These are phyloP conservation scores for Pyronema omphalodes DNA, from an alignment of 495 filamentous ascomycete genomes.

Conservation along the genomic window DNA sequence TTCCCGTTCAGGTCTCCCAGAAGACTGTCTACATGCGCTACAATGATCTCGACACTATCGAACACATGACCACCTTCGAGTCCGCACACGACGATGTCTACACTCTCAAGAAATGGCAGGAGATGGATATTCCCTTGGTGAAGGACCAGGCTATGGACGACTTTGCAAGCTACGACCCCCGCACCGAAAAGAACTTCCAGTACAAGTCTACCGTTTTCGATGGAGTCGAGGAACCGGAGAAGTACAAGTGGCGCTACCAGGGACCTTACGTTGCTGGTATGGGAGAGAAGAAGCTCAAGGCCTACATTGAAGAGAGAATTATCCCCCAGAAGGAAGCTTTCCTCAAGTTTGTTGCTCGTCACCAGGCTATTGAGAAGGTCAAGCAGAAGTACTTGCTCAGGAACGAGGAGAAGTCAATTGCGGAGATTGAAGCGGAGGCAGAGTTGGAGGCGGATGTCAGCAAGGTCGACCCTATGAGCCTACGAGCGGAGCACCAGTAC, in stretches of 20 bases:
- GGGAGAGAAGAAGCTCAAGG: constrained; percentile 50
- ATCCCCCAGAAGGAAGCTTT: constrained; percentile 43
- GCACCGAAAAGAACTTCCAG: background rate
- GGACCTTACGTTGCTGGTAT: constrained; percentile 73
- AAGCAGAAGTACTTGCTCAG: constrained; percentile 29
- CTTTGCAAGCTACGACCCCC: background rate
- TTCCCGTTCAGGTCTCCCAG: constrained; percentile 57
- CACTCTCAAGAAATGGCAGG: constrained; percentile 73
- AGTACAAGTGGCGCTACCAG: constrained; percentile 46
- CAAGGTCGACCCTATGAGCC: constrained; percentile 6
- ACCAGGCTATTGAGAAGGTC: constrained; percentile 27
- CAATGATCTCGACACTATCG: constrained; percentile 58
- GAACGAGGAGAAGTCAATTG: background rate
- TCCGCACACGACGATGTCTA: constrained; percentile 66
- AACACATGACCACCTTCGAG: constrained; percentile 81
- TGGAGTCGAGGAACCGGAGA: constrained; percentile 21
- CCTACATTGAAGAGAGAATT: constrained; percentile 44
- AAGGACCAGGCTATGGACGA: background rate
- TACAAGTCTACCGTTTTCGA: constrained; percentile 37
- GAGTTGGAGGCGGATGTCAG: background rate
- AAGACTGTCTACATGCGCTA: constrained; percentile 52
- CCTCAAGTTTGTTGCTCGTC: constrained; percentile 36
- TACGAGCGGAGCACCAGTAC: constrained; percentile 10
- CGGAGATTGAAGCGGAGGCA: background rate
- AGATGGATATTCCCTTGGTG: constrained; percentile 37